A percentile compares a stretch with the other conserved stretches of the same genome.
phyloP scores from a whole-genome alignment of 106 monocot genomes.

The Alisma plantagoaquatica region DNA sequence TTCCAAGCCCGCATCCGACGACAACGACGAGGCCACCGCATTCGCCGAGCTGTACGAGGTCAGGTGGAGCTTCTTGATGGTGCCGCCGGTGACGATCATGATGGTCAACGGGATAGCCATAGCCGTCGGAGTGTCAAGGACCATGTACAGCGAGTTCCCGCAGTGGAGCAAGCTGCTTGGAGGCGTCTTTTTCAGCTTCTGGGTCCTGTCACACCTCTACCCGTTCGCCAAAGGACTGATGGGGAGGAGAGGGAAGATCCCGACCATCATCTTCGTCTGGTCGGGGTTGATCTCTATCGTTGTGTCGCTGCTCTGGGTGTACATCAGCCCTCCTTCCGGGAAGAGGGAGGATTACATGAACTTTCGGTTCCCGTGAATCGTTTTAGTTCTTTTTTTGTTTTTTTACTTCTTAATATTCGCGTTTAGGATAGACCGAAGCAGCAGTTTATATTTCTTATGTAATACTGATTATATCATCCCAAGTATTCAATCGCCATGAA shows the following conservation, averaged over 20 bases:
- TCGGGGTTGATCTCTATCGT: constrained; percentile 72
- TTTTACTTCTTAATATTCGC: no score
- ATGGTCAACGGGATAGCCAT: constrained; percentile 88
- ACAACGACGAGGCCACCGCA: constrained; percentile 38
- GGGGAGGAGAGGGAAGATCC: constrained; percentile 82
- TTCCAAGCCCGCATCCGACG: constrained; percentile 55
- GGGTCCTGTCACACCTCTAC: constrained; percentile 93
- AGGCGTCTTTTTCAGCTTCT: constrained; percentile 94
- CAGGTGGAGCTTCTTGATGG: constrained; percentile 94
- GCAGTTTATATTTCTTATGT: no score
- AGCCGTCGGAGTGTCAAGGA: constrained; percentile 60
- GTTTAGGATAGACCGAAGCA: no score
- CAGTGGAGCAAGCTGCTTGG: constrained; percentile 86
- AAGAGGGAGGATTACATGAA: constrained; percentile 31
- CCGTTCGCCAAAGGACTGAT: constrained; percentile 92
- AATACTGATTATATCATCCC: no score
- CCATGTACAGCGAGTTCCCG: constrained; percentile 75
- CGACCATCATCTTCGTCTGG: constrained; percentile 91
- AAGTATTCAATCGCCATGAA: no score
- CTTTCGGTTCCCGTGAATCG: constrained; percentile 30
- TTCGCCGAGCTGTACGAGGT: constrained; percentile 74
- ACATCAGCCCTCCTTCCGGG: constrained; percentile 69
- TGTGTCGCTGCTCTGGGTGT: constrained; percentile 81
- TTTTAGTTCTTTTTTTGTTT: no score
- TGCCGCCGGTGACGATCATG: constrained; percentile 92